Base-by-base conservation (phyloP, 805 yeast genomes). In the Wickerhamiella occidentalis region DNA sequence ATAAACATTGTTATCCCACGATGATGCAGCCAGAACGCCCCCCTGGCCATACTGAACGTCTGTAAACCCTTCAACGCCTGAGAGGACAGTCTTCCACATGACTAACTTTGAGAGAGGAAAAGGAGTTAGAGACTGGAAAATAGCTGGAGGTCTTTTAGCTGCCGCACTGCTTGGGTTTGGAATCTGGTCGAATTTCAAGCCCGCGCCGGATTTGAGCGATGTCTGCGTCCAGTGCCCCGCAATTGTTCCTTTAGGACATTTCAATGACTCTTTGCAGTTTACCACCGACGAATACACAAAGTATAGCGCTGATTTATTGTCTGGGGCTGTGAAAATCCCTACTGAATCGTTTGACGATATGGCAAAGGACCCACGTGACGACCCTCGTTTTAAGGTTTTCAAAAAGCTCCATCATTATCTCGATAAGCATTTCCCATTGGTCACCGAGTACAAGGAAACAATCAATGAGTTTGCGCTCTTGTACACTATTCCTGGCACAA, bases 391-490 rank as follows among this genome's bases (percentile, higher is more conserved):
- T 71, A 67, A 69, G 35, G 57, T 67, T 15, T 76, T 77, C 52
- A 54, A 53, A 21, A 60, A 67, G 3, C 74, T 83, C 54, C 84
- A 80, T 54, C 58, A 62, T 2, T 81, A 75, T 59, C 66, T 83
- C 51, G 69, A 70, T 50, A 54, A 61, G 17, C 66, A 77, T 2
- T 83, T 78, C 64, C 85, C 88, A 0, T 53, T 64, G 23, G 72
- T 76, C 3, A 72, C 74, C 55, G 54, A 65, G 26, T 58, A 68
- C 17, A 64, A 79, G 50, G 67, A 73, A 13, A 26, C 48, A n/a
- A 74, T 82, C 47, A 82, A 82, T 61, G 68, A 74, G 5, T 74
- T 76, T 54, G 86, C 84, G 1, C 66, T 85, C 41, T 69, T 85
- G 1, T 73, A 68, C 59, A 79, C 84, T 15, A 78, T 85, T 76